phyloP scores from a whole-genome alignment of 768 basidiomycete species.

The Chalciporus chontae region DNA sequence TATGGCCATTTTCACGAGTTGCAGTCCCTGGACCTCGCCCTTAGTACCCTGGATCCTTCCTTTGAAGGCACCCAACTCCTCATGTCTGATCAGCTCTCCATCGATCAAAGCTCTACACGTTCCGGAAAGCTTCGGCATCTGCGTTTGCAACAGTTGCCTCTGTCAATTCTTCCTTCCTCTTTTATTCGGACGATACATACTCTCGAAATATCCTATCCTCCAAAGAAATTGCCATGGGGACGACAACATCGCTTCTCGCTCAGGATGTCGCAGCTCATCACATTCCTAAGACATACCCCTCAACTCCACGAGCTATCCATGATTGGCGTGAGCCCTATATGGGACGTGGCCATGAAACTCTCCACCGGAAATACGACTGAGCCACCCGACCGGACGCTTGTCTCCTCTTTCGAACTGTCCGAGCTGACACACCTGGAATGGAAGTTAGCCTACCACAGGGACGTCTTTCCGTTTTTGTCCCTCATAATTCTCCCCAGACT shows the following conservation, averaged over 20 bases:
- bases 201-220: conserved; percentile 42
- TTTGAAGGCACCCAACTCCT: conserved; percentile 27
- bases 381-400: conserved; percentile 4
- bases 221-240: conserved; percentile 19
- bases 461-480: conserved; percentile 42
- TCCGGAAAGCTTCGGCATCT: conserved; percentile 29
- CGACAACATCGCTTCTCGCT: conserved; percentile 31
- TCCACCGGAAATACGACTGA: conserved; percentile 9
- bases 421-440: conserved; percentile 45
- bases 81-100: conserved; percentile 15
- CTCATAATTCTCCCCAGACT: conserved; percentile 39
- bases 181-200: conserved; percentile 38
- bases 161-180: conserved; percentile 34
- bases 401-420: conserved; percentile 31
- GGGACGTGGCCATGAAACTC: conserved; percentile 27
- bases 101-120: conserved; percentile 1
- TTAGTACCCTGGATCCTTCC: conserved; percentile 24
- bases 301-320: conserved; percentile 43
- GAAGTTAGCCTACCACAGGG: conserved; percentile 42
- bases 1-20: conserved; percentile 21
- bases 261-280: conserved; percentile 39
- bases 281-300: conserved; percentile 36
- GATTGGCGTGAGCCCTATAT: conserved; percentile 39
- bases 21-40: conserved; percentile 29
- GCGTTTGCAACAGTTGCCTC: conserved; percentile 41